Percentiles rank a stretch among this genome's conserved stretches.
Evolutionary conservation across 768 basidiomycete species (phyloP).

Genomic region (Serendipita vermifera): DNA sequence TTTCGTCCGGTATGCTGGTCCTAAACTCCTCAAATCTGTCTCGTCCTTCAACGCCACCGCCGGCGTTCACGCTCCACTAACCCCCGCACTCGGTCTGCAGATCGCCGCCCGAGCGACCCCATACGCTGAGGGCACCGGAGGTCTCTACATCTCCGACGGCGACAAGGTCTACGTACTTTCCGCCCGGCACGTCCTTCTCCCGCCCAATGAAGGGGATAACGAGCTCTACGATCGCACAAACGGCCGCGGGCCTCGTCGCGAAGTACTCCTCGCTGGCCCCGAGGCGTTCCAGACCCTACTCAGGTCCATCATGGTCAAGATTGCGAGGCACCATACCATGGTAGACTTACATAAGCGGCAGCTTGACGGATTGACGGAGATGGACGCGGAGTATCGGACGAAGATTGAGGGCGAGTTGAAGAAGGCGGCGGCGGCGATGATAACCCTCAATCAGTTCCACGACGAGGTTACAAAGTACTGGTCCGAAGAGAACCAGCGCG

Average conservation of each 20-base stretch:
- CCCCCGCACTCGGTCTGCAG: constrained; percentile 27
- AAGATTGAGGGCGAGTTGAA: neutral
- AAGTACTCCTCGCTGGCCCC: constrained; percentile 8
- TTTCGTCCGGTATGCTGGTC: constrained; percentile 18
- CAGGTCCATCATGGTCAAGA: constrained; percentile 15
- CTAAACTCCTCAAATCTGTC: constrained; percentile 16
- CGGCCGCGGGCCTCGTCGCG: constrained; percentile 15
- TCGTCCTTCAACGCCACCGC: constrained; percentile 15
- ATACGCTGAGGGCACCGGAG: constrained; percentile 27
- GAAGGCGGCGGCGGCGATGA: neutral
- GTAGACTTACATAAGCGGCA: constrained; percentile 16
- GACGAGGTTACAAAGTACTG: constrained; percentile 20
- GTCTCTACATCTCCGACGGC: constrained; percentile 25
- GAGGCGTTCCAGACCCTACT: constrained; percentile 16
- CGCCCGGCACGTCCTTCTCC: constrained; percentile 26
- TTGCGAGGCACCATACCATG: neutral
- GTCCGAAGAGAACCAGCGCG: constrained; percentile 16
- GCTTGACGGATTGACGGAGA: constrained; percentile 14
- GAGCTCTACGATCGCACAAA: constrained; percentile 10
- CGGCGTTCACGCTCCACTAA: constrained; percentile 20
- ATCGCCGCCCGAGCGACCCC: constrained; percentile 22
- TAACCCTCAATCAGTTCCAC: constrained; percentile 13
- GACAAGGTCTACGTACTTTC: constrained; percentile 22
- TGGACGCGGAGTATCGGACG: neutral
- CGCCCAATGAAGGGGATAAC: constrained; percentile 16